Evolutionary conservation across 345 rosid genomes (phyloP), one percentile per base, ranked within the genome.

Genomic region (Brassica juncea): DNA sequence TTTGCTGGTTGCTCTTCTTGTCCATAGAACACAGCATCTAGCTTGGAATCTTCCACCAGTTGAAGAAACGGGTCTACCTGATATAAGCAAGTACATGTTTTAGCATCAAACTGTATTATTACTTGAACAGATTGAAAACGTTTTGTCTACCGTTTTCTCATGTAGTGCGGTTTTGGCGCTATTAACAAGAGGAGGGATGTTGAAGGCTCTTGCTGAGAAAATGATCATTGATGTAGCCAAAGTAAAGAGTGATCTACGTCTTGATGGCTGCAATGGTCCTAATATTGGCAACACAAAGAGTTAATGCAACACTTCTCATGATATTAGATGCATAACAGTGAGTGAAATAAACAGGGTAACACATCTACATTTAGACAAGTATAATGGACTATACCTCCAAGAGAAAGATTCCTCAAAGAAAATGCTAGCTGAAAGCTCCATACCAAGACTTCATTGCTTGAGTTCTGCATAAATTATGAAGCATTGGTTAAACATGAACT

Each of bases 341-440:
- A 27, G 57, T 35, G 37, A 25, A 65, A 59, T 21, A 3, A 21
- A 71, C 65, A 68, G 4, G 7, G 14, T 2, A 15, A 15, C 47
- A 14, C 39, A 64, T 64, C 47, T 64, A 16, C 47, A 34, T 15
- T 64, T 21, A 64, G 44, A 16, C 27, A 15, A 63, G 23, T 63
- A 31, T 32, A 63, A n/a, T 12, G 28, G 52, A 80, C 61, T 52
- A 63, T 81, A 85, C 88, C 88, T 79, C 82, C 85, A 62, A 87
- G 81, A 30, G 88, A 85, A 64, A 86, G 67, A 82, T 82, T 79
- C 78, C 91, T 80, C 61, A 84, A 85, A 54, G 92, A 87, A 67
- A 88, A 85, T n/a, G 94, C 91, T 77, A 90, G 79, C 83, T 86
- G 94, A 72, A 88, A 88, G 80, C 94, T 87, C 73, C 82, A 83